Evolutionary conservation across 2,329 filamentous ascomycete species (phyloP).

Genomic region (Sporothrix protearum): DNA sequence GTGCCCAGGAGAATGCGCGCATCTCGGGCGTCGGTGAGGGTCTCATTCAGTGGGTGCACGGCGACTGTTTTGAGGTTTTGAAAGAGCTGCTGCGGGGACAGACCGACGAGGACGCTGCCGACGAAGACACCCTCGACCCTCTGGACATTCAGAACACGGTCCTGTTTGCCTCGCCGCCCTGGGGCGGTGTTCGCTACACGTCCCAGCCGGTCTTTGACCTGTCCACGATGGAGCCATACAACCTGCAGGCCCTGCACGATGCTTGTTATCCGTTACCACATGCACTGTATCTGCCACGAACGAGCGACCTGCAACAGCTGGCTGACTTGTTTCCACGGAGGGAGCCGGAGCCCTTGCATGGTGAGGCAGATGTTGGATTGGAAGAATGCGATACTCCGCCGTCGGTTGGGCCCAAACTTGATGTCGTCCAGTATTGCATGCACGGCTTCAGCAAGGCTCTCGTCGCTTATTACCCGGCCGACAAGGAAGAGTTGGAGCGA

Average conservation of each 20-base stretch:
- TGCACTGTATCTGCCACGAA: slow-evolving; percentile 81
- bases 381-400: slow-evolving; percentile 27
- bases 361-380: background rate
- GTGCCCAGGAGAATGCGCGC: slow-evolving; percentile 86
- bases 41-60: slow-evolving; percentile 78
- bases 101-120: background rate
- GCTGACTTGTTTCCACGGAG: slow-evolving; percentile 48
- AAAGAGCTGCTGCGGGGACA: slow-evolving; percentile 22
- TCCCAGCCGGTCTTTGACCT: slow-evolving; percentile 74
- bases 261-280: slow-evolving; percentile 59
- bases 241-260: slow-evolving; percentile 57
- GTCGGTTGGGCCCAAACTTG: slow-evolving; percentile 50
- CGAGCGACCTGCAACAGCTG: slow-evolving; percentile 76
- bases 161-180: slow-evolving; percentile 58
- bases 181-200: slow-evolving; percentile 56
- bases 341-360: slow-evolving; percentile 35
- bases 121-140: slow-evolving; percentile 22
- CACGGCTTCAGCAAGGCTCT: slow-evolving; percentile 81
- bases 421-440: slow-evolving; percentile 88
- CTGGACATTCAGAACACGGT: slow-evolving; percentile 44
- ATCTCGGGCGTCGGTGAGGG: slow-evolving; percentile 73
- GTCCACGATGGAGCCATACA: slow-evolving; percentile 84
- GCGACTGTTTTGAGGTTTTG: slow-evolving; percentile 78
- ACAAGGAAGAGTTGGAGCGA: slow-evolving; percentile 31
- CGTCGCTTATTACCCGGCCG: slow-evolving; percentile 57